phyloP scores from a whole-genome alignment of 2,329 filamentous ascomycete species.

The Botrytis elliptica region DNA sequence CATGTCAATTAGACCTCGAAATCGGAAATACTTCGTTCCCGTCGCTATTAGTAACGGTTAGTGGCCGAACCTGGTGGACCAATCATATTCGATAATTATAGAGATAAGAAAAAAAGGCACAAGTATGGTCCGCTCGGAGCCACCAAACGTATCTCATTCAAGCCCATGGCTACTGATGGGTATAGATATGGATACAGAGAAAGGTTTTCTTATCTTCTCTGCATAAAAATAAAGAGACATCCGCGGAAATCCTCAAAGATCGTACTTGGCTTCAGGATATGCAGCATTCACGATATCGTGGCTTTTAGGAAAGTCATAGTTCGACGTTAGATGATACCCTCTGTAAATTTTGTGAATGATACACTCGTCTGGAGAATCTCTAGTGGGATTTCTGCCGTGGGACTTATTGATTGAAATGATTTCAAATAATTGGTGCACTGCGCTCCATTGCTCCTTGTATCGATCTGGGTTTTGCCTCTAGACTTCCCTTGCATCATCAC shows the following conservation, averaged over 20 bases:
- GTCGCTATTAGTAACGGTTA: constrained; percentile 5
- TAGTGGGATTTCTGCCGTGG: not conserved
- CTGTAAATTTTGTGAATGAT: not conserved
- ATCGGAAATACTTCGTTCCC: constrained; percentile 15
- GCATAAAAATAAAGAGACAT: not conserved
- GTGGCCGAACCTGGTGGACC: not conserved
- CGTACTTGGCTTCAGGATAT: not conserved
- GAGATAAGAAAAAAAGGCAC: constrained; percentile 10
- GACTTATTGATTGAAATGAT: not conserved
- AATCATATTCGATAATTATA: constrained; percentile 5
- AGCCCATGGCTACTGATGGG: constrained; percentile 1
- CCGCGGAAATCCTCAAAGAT: constrained; percentile 18
- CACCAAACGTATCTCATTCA: not conserved
- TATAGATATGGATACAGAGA: constrained; percentile 6
- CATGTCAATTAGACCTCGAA: not conserved
- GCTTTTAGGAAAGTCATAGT: not conserved
- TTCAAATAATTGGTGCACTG: not conserved
- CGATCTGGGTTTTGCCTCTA: not conserved
- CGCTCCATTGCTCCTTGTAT: not conserved
- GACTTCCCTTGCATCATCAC: not conserved
- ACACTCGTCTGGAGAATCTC: not conserved
- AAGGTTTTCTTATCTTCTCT: not conserved
- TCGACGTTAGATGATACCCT: not conserved
- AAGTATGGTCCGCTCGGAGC: not conserved
- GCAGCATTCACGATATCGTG: constrained; percentile 4